Evolutionary conservation across 495 filamentous ascomycete species (phyloP).

Genomic region (Chaetomium cochliodes): DNA sequence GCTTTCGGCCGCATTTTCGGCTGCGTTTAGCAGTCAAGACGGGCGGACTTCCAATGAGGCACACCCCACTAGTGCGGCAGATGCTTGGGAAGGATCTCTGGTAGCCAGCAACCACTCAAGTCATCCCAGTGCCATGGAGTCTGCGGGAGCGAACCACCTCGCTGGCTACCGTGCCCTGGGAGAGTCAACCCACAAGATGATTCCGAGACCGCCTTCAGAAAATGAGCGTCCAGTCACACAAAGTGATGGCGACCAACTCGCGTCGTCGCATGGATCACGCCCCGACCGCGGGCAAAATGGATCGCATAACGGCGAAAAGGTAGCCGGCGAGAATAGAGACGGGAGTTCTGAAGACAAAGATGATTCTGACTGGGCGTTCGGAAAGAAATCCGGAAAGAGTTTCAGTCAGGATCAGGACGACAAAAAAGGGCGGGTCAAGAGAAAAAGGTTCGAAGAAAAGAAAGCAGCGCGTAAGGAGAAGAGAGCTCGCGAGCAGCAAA

Average conservation of each 20-base stretch:
- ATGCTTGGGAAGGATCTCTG: background rate
- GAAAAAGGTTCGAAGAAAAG: no score
- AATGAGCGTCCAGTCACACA: background rate
- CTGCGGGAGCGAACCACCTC: background rate
- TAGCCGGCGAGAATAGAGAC: constrained; percentile 15
- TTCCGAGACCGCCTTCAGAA: background rate
- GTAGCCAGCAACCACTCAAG: background rate
- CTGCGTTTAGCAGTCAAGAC: constrained; percentile 21
- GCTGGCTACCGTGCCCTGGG: background rate
- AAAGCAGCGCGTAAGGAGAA: constrained; percentile 24
- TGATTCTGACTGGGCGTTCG: constrained; percentile 14
- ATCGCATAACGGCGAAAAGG: constrained; percentile 14
- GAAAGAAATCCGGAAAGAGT: constrained; percentile 29
- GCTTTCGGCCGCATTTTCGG: constrained; percentile 59
- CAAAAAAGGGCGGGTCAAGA: background rate
- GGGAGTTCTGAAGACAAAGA: constrained; percentile 12
- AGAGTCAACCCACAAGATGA: background rate
- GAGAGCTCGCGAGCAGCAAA: background rate
- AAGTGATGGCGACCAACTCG: constrained; percentile 7
- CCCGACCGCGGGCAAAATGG: constrained; percentile 7
- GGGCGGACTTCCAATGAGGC: background rate
- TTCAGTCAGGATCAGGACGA: background rate
- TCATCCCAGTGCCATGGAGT: no score
- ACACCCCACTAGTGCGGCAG: background rate
- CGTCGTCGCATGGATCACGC: constrained; percentile 17